Evolutionary conservation across 2,329 filamentous ascomycete species (phyloP).

Genomic region (Pleomassaria siparia): DNA sequence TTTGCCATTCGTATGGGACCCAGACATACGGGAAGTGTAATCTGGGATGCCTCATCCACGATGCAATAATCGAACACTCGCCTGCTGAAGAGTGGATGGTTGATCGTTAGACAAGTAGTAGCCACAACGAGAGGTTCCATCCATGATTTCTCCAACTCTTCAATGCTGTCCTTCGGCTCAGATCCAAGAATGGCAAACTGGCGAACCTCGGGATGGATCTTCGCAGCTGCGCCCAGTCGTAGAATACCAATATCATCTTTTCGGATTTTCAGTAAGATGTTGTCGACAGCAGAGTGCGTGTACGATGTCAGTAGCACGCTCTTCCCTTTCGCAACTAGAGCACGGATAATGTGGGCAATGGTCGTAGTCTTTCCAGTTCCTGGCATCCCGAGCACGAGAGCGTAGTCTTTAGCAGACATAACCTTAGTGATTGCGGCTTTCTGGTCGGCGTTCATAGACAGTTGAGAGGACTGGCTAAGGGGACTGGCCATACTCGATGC

Average conservation of each 20-base stretch:
- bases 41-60: constrained; percentile 96
- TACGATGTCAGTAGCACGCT: constrained; percentile 93
- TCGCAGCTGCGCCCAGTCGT: constrained; percentile 80
- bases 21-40: constrained; percentile 90
- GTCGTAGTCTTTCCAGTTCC: constrained; percentile 98
- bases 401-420: constrained; percentile 93
- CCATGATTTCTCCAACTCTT: constrained; percentile 82
- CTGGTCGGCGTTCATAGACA: constrained; percentile 83
- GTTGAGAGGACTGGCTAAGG: constrained; percentile 55
- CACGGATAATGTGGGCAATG: constrained; percentile 94
- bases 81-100: constrained; percentile 83
- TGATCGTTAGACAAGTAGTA: constrained; percentile 91
- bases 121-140: constrained; percentile 86
- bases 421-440: constrained; percentile 86
- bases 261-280: constrained; percentile 90
- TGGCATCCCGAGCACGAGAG: constrained; percentile 96
- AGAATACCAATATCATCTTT: constrained; percentile 76
- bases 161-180: constrained; percentile 72
- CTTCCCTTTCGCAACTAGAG: constrained; percentile 84
- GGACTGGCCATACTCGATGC: constrained; percentile 65
- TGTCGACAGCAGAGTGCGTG: constrained; percentile 97
- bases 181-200: constrained; percentile 80
- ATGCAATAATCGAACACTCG: constrained; percentile 97
- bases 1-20: constrained; percentile 91
- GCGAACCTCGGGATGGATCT: constrained; percentile 85